Conservation (phyloP, 1,139 yeast genomes). For the Taphrina wiesneri region DNA sequence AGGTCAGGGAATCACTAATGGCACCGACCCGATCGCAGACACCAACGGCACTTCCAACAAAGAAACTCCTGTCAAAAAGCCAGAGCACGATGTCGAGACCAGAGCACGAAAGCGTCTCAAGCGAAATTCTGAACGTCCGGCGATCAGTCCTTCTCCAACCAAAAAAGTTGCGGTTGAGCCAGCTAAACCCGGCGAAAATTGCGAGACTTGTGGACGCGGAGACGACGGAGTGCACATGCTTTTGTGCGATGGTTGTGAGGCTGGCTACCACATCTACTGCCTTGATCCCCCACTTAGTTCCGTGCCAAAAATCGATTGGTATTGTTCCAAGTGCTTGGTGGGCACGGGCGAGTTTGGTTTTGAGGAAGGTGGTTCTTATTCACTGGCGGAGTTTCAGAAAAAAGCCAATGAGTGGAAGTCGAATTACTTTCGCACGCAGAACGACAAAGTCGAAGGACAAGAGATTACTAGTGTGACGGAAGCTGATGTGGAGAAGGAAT, state of each 20-base stretch:
- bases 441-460: conserved; percentile 28
- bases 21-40: neutral
- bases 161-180: conserved; percentile 37
- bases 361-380: conserved; percentile 68
- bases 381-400: conserved; percentile 60
- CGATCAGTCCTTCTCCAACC: conserved; percentile 35
- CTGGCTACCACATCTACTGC: conserved; percentile 66
- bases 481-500: conserved; percentile 44
- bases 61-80: neutral
- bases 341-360: conserved; percentile 92
- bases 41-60: neutral
- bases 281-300: conserved; percentile 54
- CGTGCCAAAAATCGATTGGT: conserved; percentile 68
- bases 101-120: conserved; percentile 36
- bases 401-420: conserved; percentile 57
- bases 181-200: conserved; percentile 37
- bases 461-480: conserved; percentile 37
- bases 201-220: conserved; percentile 53
- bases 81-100: conserved; percentile 29
- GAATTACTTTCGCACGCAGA: conserved; percentile 44
- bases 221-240: conserved; percentile 57
- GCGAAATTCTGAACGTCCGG: conserved; percentile 38
- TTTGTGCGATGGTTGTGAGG: conserved; percentile 73
- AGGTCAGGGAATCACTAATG: neutral
- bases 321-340: conserved; percentile 74